phyloP scores from a whole-genome alignment of 2,329 filamentous ascomycete species.

The Ustulina deusta region DNA sequence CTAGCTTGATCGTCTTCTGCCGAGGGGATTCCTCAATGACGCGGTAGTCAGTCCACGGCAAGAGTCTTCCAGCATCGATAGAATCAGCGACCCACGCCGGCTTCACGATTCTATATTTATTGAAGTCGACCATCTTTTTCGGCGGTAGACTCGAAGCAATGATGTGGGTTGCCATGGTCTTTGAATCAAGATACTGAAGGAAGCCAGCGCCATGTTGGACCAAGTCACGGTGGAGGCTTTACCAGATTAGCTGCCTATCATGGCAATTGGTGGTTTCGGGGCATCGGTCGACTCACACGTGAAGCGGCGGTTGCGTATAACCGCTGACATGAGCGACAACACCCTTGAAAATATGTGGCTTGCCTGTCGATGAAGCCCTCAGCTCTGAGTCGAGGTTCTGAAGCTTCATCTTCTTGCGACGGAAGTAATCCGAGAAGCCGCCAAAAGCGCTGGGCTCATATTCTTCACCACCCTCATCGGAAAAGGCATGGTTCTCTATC shows the following conservation, averaged over 20 bases:
- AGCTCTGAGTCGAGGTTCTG: constrained; percentile 92
- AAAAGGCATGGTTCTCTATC: constrained; percentile 76
- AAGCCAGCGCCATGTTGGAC: constrained; percentile 95
- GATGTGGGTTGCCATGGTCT: constrained; percentile 95
- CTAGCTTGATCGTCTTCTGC: constrained; percentile 79
- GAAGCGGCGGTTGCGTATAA: constrained; percentile 93
- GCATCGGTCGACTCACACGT: constrained; percentile 65
- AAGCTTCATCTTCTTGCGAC: constrained; percentile 95
- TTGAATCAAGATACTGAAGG: constrained; percentile 92
- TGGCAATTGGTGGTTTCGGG: not conserved
- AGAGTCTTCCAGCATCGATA: constrained; percentile 79
- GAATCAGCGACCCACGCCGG: constrained; percentile 96
- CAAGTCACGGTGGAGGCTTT: constrained; percentile 80
- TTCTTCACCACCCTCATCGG: constrained; percentile 87
- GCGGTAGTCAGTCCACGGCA: constrained; percentile 88
- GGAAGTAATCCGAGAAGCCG: constrained; percentile 91
- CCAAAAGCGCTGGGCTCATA: constrained; percentile 89
- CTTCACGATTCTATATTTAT: constrained; percentile 89
- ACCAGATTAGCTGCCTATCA: constrained; percentile 22
- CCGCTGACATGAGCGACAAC: constrained; percentile 93
- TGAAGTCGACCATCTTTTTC: constrained; percentile 92
- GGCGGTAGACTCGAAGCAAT: constrained; percentile 90
- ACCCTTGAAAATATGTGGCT: constrained; percentile 88
- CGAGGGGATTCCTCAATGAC: constrained; percentile 85
- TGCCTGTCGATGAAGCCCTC: constrained; percentile 74